Evolutionary conservation across 1,284 basidiomycete genomes (phyloP), one percentile per base, ranked within the genome.

Genomic region (Trametes pubescens): DNA sequence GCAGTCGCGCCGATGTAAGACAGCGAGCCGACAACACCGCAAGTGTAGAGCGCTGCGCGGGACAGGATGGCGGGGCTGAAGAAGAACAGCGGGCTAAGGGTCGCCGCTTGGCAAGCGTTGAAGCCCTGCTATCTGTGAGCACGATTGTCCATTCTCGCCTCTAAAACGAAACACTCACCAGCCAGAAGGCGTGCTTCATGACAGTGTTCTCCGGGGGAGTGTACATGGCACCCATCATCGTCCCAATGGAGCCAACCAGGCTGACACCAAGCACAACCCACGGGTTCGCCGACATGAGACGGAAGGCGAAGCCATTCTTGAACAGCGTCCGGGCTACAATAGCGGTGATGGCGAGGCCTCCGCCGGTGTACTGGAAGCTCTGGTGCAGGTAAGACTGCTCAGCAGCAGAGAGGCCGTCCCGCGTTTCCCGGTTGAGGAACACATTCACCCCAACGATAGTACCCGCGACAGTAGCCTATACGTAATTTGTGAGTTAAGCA

Each of bases 1-100:
- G 95, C 95, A 21, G 95, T 97, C 10, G 94, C 94, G 35, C 95
- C 95, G 32, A 97, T 86, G 73, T 95, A 97, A 40, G 90, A 91
- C 34, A 96, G 84, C 8, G 89, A 86, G 7, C 94, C 95, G 21
- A 96, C 89, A 3, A 95, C 86, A 51, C 94, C 95, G 49, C 89
- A 86, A 0, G 95, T 96, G 78, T 97, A 97, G 6, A 97, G 80
- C 13, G 93, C 95, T 10, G 95, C 95, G 46, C 95, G 87, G n/a
- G 91, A 90, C 51, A 97, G 84, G 64, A 97, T 84, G 14, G 93
- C 93, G 1, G 95, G 95, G 72, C 84, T 90, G 58, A 95, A 78
- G 84, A 96, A 96, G 80, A 94, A 93, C 24, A 97, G 77, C 26
- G 93, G 93, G 65, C 86, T 93, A 63, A 93, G 83, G 3, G 91